Evolutionary conservation across 306 rosid species (phyloP), one percentile per base, ranked within the genome.

Genomic region (Vigna mungo): DNA sequence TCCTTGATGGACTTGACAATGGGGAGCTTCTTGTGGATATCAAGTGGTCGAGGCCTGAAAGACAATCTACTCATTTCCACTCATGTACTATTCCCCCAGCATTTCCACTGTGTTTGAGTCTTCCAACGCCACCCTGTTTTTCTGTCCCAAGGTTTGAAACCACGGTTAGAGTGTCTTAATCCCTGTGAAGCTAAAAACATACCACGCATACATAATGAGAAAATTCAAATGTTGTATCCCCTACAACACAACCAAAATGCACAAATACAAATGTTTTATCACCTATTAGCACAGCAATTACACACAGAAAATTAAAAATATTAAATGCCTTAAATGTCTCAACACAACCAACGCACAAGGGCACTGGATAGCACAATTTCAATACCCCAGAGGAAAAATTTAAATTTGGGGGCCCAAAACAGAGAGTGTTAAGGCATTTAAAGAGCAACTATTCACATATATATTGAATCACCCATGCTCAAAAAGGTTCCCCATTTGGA

Each of bases 11-110:
- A 86, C 84, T 86, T 86, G 71, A 86, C 79, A 58, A 86, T 86
- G 68, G 89, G 89, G 66, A 86, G 87, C 87, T 86, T 86, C 89
- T 86, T 86, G 78, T 86, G 89, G 62, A 86, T 86, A 61, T 86
- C 89, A 72, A 86, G 89, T 66, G 89, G 89, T 39, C 89, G 86
- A 27, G 89, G 89, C 72, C 89, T 86, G 72, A 86, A 76, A 76
- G 89, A 86, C 71, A 86, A 67, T 68, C 89, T 86, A 86, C 81
- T 86, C 89, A 86, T 86, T 86, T 86, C 79, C 73, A 72, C 74
- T 79, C 71, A 79, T 76, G 71, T 63, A 60, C 27, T 44, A 77
- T 55, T 67, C 53, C 61, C 82, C 72, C 25, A 59, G 0, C 84
- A 85, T 48, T 79, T 68, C 64, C 52, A 64, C 69, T 70, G 53